Percentiles rank a stretch among this genome's conserved stretches.
These are phyloP conservation scores for Metschnikowia colocasiae DNA, from an alignment of 805 yeast genomes.

Conservation along the genomic window DNA sequence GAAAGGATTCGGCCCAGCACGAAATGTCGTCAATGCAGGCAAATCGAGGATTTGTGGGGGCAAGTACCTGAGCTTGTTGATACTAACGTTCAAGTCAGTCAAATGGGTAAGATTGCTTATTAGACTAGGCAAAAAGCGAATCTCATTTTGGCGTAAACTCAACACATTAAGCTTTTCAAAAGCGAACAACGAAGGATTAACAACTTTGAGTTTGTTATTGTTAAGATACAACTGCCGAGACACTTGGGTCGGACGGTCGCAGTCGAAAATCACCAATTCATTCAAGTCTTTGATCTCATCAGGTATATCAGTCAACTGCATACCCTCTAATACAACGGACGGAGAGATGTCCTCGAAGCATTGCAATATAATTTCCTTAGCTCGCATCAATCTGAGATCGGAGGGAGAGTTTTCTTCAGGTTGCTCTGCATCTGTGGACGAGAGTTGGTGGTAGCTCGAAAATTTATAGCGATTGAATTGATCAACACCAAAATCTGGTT, in stretches of 20 bases:
- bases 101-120: constrained; percentile 28
- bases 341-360: constrained; percentile 48
- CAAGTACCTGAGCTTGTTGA: constrained; percentile 47
- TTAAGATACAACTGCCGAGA: constrained; percentile 49
- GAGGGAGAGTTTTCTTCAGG: constrained; percentile 5
- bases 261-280: constrained; percentile 44
- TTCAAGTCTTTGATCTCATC: constrained; percentile 57
- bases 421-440: constrained; percentile 33
- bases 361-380: constrained; percentile 39
- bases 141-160: constrained; percentile 46
- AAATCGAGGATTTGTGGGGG: constrained; percentile 54
- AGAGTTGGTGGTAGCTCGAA: constrained; percentile 25
- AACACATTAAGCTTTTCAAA: constrained; percentile 49
- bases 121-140: constrained; percentile 20
- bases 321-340: constrained; percentile 44
- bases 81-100: constrained; percentile 49
- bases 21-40: constrained; percentile 39
- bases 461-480: constrained; percentile 39
- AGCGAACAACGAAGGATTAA: constrained; percentile 51
- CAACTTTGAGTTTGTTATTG: constrained; percentile 44
- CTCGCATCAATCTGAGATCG: constrained; percentile 21
- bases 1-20: constrained; percentile 55
- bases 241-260: constrained; percentile 20
- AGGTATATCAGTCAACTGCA: constrained; percentile 49
- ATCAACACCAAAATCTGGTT: constrained; percentile 51